phyloP scores from a whole-genome alignment of 805 yeast species.

The Yarrowia phangngaensis region DNA sequence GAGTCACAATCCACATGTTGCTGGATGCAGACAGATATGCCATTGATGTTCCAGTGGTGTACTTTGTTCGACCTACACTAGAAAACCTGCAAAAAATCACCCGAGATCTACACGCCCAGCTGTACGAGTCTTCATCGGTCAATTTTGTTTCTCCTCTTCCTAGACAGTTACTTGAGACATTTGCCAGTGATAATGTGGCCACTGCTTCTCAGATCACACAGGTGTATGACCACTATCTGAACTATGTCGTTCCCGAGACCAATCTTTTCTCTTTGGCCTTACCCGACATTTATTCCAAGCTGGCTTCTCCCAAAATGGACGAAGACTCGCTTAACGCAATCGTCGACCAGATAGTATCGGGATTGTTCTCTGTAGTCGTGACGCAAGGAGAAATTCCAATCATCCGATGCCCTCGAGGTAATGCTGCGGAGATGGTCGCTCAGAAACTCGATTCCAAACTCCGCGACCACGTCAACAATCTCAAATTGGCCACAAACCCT shows the following conservation, averaged over 20 bases:
- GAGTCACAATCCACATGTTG: slow-evolving; percentile 84
- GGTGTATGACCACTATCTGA: slow-evolving; percentile 90
- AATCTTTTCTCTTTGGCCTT: slow-evolving; percentile 77
- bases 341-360: slow-evolving; percentile 71
- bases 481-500: slow-evolving; percentile 42
- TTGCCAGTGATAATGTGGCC: slow-evolving; percentile 73
- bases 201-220: slow-evolving; percentile 72
- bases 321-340: slow-evolving; percentile 69
- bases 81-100: slow-evolving; percentile 69
- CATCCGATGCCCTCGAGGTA: slow-evolving; percentile 85
- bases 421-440: slow-evolving; percentile 93
- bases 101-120: slow-evolving; percentile 66
- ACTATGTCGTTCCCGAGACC: slow-evolving; percentile 90
- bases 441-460: slow-evolving; percentile 77
- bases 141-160: slow-evolving; percentile 80
- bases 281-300: slow-evolving; percentile 57
- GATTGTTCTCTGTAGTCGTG: slow-evolving; percentile 72
- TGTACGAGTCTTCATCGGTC: slow-evolving; percentile 73
- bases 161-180: slow-evolving; percentile 77
- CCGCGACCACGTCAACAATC: slow-evolving; percentile 78
- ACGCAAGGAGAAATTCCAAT: slow-evolving; percentile 81
- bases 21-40: slow-evolving; percentile 71
- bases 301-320: slow-evolving; percentile 66
- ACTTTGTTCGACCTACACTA: slow-evolving; percentile 82
- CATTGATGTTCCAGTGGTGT: slow-evolving; percentile 89